Conservation (phyloP, 148 eudicot species). For the Chenopodium suecicum region DNA sequence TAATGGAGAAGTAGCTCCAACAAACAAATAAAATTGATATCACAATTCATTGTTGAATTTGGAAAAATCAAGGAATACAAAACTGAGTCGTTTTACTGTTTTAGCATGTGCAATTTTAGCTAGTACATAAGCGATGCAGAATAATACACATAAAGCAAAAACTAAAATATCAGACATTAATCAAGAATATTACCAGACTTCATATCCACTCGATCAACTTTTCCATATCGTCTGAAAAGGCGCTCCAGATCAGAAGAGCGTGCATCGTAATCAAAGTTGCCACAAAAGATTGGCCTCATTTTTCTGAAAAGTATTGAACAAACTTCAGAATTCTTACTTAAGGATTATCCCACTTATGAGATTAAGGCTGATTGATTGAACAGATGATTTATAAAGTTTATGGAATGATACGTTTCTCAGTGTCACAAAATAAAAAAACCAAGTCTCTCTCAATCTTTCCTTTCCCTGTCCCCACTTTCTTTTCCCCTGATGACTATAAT, state of each 20-base stretch:
- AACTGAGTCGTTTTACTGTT: not conserved
- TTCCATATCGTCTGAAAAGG: conserved; percentile 55
- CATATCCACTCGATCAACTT: conserved; percentile 68
- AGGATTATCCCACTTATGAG: not conserved
- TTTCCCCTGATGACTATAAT: too few species aligned
- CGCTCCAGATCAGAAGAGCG: conserved; percentile 60
- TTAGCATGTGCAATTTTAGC: not conserved
- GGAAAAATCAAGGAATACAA: not conserved
- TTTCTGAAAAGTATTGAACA: conserved; percentile 18
- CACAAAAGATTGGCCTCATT: conserved; percentile 66
- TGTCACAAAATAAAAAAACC: not conserved
- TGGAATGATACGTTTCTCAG: not conserved
- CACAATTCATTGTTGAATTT: not conserved
- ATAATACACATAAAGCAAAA: not conserved
- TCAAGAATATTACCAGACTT: conserved; percentile 46
- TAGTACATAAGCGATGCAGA: not conserved
- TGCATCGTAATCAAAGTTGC: conserved; percentile 60
- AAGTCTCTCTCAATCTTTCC: not conserved
- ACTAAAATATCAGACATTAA: not conserved
- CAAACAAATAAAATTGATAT: not conserved
- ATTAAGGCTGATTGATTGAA: too few species aligned
- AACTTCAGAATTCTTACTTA: not conserved
- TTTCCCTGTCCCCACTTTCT: too few species aligned
- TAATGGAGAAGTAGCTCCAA: not conserved
- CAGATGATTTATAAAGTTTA: not conserved